These are phyloP conservation scores for Clavariopsis aquatica DNA, from an alignment of 495 filamentous ascomycete species.

Conservation along the genomic window DNA sequence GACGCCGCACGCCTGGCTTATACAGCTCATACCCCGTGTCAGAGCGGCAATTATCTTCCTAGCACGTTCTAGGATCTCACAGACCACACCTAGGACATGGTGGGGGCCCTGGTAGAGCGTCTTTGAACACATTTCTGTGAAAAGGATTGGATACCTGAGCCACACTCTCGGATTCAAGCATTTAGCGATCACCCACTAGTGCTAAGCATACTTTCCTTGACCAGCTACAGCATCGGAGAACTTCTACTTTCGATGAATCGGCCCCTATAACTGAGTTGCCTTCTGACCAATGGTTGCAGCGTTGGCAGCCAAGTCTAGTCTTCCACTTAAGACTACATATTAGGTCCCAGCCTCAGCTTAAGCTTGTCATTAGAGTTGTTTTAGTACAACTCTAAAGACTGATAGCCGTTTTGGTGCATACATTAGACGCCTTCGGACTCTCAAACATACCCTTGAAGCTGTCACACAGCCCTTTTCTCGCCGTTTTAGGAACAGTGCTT, in stretches of 20 bases:
- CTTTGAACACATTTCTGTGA: not conserved
- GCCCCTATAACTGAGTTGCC: not conserved
- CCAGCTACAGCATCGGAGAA: slow-evolving; percentile 1
- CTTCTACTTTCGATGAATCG: not conserved
- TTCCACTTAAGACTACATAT: not conserved
- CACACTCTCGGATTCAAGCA: slow-evolving; percentile 11
- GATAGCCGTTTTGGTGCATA: not conserved
- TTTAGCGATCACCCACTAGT: slow-evolving; percentile 20
- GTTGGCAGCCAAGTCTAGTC: not conserved
- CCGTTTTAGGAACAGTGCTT: not conserved
- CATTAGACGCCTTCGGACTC: not conserved
- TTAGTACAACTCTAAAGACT: not conserved
- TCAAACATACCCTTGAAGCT: not conserved
- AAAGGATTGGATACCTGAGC: slow-evolving; percentile 6
- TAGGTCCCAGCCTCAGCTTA: slow-evolving; percentile 7
- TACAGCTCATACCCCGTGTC: not conserved
- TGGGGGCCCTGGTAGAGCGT: not conserved
- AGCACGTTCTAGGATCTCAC: not conserved
- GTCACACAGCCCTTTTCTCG: not conserved
- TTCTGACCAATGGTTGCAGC: not conserved
- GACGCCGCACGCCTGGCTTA: not conserved
- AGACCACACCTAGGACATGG: not conserved
- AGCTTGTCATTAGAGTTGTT: slow-evolving; percentile 15
- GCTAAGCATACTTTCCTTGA: slow-evolving; percentile 18
- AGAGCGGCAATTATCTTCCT: not conserved